Percentiles rank a stretch among this genome's conserved stretches.
phyloP scores from a whole-genome alignment of 1,139 yeast species.

The Taphrina deformans region DNA sequence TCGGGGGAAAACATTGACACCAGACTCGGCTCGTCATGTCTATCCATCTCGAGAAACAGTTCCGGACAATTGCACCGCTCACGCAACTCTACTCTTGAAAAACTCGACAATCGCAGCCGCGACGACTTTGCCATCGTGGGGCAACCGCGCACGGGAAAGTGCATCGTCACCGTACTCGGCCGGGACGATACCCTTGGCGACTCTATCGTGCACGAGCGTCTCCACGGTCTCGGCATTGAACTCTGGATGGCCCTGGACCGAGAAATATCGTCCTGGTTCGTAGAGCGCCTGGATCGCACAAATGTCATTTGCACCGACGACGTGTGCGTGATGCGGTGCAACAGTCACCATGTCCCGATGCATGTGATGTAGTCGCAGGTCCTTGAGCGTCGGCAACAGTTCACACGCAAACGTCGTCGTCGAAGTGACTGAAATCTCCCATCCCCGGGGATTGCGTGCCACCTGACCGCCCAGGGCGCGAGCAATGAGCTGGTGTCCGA shows the following conservation, averaged over 20 bases:
- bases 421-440: slow-evolving; percentile 69
- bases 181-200: slow-evolving; percentile 20
- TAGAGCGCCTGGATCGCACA: slow-evolving; percentile 68
- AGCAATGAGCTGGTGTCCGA: slow-evolving; percentile 80
- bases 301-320: slow-evolving; percentile 55
- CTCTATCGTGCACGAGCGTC: slow-evolving; percentile 38
- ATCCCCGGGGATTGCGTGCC: slow-evolving; percentile 59
- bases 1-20: no score
- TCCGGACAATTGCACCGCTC: no score
- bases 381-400: slow-evolving; percentile 43
- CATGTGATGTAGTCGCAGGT: slow-evolving; percentile 55
- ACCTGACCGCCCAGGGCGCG: slow-evolving; percentile 64
- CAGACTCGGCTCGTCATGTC: no score
- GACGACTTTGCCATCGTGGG: slow-evolving; percentile 22
- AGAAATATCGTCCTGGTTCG: slow-evolving; percentile 52
- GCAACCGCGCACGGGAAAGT: slow-evolving; percentile 5
- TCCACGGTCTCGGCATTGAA: slow-evolving; percentile 52
- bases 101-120: slow-evolving; percentile 15
- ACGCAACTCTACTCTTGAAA: neutral
- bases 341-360: slow-evolving; percentile 71
- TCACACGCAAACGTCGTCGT: slow-evolving; percentile 47
- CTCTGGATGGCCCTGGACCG: slow-evolving; percentile 92
- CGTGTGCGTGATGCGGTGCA: slow-evolving; percentile 50
- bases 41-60: no score
- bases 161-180: slow-evolving; percentile 19